phyloP scores from a whole-genome alignment of 371 early-diverging fungal species.

The Mortierella sp. region DNA sequence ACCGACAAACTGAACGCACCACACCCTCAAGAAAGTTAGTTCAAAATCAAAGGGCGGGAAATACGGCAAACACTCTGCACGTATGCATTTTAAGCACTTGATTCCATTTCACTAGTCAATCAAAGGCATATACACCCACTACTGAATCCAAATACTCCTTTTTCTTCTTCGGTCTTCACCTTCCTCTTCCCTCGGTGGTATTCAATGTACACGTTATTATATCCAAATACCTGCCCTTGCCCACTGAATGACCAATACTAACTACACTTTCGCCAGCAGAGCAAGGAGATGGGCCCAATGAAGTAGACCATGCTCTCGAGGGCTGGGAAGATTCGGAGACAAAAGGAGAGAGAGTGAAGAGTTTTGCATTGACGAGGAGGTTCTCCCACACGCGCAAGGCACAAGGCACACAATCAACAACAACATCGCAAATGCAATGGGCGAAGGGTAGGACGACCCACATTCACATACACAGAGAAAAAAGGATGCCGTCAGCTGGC shows the following conservation, averaged over 20 bases:
- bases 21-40: background rate
- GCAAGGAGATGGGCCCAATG: background rate
- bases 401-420: background rate
- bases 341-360: background rate
- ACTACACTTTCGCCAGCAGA: background rate
- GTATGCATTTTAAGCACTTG: background rate
- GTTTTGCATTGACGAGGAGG: constrained; percentile 3
- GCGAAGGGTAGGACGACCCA: background rate
- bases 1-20: background rate
- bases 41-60: background rate
- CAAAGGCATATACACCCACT: background rate
- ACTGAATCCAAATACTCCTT: background rate
- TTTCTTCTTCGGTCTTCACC: background rate
- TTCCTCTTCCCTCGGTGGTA: background rate
- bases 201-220: background rate
- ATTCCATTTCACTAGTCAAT: too few species aligned
- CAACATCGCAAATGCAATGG: background rate
- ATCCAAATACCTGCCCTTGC: background rate
- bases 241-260: background rate
- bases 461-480: background rate
- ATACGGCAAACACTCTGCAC: background rate
- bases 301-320: background rate
- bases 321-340: background rate
- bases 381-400: background rate
- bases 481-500: constrained; percentile 10